Base-by-base conservation (phyloP, 2,329 filamentous ascomycete genomes). In the Raffaelea deltoideospora region DNA sequence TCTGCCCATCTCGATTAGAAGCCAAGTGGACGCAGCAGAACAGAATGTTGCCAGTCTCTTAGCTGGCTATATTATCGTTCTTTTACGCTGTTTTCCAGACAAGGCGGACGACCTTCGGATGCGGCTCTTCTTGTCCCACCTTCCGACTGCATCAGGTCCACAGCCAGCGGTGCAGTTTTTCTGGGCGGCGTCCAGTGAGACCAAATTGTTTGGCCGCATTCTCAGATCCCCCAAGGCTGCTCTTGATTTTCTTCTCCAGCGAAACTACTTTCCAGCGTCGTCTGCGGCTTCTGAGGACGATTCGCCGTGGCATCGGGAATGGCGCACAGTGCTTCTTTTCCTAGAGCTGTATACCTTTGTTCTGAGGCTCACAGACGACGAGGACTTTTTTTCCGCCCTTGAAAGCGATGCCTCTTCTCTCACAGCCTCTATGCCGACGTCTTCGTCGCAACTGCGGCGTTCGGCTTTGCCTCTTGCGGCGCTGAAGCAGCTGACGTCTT, bases 281-380 rank as follows among this genome's bases (percentile, higher is more conserved):
- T 38, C 42, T 4, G 23, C 43, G 22, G 28, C 41, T 28, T 31
- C 41, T 7, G 23, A 37, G n/a, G 28, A 47, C 17, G 43, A 54
- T 26, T 50, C 53, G 37, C 49, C 46, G 44, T 65, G 52, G 55
- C 64, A 57, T 58, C 69, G 77, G 46, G 85, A 96, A 51, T 98
- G 90, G 90, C 77, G 80, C 15, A 77, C 90, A 1, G 73, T 94
- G 30, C 64, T 96, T 0, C 68, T 98, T 1, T 96, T 98, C 51
- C 67, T 98, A 6, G 90, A 98, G 49, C 69, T 98, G 0, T 98
- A 95, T 53, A 85, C 81, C 3, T 96, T 96, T 52, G 75, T 95
- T 3, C 63, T 96, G 11, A 81, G 90, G 47, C 74, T 96, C 24
- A 93, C 88, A 53, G 90, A 98, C 47, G 90, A 98, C 44, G 88